phyloP scores from a whole-genome alignment of 2,329 filamentous ascomycete species.

The Teratosphaeria epicoccoides region DNA sequence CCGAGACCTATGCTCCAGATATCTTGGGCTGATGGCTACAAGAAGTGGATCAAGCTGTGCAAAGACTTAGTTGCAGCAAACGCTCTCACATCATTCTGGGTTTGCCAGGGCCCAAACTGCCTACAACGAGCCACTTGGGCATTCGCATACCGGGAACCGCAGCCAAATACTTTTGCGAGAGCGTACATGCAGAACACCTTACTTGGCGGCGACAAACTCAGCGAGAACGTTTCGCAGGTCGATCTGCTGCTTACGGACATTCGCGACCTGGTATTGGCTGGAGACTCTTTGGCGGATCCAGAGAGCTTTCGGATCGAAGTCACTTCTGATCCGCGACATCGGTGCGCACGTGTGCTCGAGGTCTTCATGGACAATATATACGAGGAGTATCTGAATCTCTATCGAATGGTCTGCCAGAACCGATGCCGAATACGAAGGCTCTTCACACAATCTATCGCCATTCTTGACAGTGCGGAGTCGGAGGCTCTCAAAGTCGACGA shows the following conservation, averaged over 20 bases:
- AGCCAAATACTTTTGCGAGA: constrained; percentile 74
- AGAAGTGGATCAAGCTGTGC: constrained; percentile 59
- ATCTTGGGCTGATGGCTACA: constrained; percentile 59
- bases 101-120: constrained; percentile 14
- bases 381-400: constrained; percentile 66
- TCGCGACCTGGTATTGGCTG: constrained; percentile 63
- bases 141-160: constrained; percentile 69
- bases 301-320: constrained; percentile 67
- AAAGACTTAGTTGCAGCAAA: constrained; percentile 55
- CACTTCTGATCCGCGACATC: constrained; percentile 60
- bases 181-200: constrained; percentile 42
- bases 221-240: constrained; percentile 55
- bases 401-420: constrained; percentile 80
- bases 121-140: constrained; percentile 40
- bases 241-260: constrained; percentile 72
- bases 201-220: constrained; percentile 62
- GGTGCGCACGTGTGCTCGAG: constrained; percentile 65
- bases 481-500: constrained; percentile 43
- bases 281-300: constrained; percentile 58
- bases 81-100: constrained; percentile 10
- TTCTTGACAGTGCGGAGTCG: constrained; percentile 74
- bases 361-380: constrained; percentile 45
- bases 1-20: constrained; percentile 79
- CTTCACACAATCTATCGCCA: constrained; percentile 70
- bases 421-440: constrained; percentile 78